phyloP scores from a whole-genome alignment of 169 alveolate genomes.

The Perkinsus chesapeaki region DNA sequence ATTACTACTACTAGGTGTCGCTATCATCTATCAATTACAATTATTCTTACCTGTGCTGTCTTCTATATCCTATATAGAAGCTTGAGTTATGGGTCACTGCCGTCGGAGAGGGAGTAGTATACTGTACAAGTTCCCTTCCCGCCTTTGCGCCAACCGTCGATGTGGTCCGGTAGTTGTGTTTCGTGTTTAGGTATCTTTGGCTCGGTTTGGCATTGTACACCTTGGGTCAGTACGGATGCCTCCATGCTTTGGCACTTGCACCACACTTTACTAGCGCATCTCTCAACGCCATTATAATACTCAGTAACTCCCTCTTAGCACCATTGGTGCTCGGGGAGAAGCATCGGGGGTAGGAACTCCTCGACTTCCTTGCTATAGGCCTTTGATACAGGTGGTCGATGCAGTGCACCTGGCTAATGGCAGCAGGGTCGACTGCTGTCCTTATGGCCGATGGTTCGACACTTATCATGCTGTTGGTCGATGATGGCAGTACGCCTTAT shows the following conservation, averaged over 20 bases:
- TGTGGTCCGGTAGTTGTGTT: not conserved
- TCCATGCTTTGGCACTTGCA: not conserved
- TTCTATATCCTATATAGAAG: too few species aligned
- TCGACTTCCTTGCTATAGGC: not conserved
- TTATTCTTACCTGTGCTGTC: too few species aligned
- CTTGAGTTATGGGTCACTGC: too few species aligned
- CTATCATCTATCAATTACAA: too few species aligned
- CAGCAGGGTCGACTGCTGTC: not conserved
- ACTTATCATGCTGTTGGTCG: not conserved
- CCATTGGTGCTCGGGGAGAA: not conserved
- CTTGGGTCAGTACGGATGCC: not conserved
- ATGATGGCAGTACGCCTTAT: not conserved
- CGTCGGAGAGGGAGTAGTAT: too few species aligned
- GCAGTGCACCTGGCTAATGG: not conserved
- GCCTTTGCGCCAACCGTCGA: not conserved
- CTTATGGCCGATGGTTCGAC: not conserved
- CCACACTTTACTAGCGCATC: not conserved
- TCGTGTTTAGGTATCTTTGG: not conserved
- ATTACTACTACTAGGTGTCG: too few species aligned
- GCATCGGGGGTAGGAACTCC: not conserved
- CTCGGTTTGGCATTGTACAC: not conserved
- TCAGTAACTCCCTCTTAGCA: not conserved
- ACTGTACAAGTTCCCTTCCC: too few species aligned
- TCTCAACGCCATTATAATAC: not conserved
- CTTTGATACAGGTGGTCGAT: not conserved